A percentile compares a stretch with the other conserved stretches of the same genome.
Conservation (phyloP, 1,284 basidiomycete genomes). For the Grifola frondosa region DNA sequence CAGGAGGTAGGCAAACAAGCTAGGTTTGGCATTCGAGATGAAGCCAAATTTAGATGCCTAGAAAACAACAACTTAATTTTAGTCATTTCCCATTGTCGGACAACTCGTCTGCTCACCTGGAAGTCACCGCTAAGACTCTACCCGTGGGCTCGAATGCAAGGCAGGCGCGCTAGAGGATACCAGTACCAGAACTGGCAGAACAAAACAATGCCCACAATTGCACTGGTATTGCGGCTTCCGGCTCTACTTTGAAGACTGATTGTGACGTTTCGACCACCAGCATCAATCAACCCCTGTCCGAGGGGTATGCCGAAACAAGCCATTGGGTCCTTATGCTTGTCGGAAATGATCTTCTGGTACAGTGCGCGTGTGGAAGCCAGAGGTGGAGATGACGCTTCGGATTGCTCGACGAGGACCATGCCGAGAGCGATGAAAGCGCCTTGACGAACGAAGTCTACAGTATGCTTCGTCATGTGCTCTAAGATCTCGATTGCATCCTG, state of each 20-base stretch:
- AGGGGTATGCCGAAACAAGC: constrained; percentile 92
- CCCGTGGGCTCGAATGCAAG: constrained; percentile 91
- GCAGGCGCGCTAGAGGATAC: constrained; percentile 90
- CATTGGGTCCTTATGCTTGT: constrained; percentile 97
- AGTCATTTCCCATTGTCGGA: too few relatives aligned
- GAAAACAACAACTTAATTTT: too few relatives aligned
- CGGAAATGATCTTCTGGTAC: constrained; percentile 83
- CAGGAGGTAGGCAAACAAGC: constrained; percentile 86
- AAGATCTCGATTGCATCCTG: constrained; percentile 90
- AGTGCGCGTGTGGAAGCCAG: constrained; percentile 77
- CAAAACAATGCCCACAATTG: constrained; percentile 93
- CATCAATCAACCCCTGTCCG: constrained; percentile 93
- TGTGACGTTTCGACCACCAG: constrained; percentile 91
- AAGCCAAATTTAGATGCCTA: constrained; percentile 89
- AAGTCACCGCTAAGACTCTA: constrained; percentile 79
- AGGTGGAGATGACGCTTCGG: constrained; percentile 82
- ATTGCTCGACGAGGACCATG: constrained; percentile 94
- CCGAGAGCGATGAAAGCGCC: constrained; percentile 91
- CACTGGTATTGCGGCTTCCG: constrained; percentile 85
- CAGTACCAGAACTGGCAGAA: constrained; percentile 99
- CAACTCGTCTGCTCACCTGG: too few relatives aligned
- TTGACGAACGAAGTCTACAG: constrained; percentile 94
- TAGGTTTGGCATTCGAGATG: constrained; percentile 82
- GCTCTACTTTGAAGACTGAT: constrained; percentile 89
- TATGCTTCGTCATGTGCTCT: constrained; percentile 94